Base-by-base conservation (phyloP, 768 basidiomycete species). In the Boletus barrowsii region DNA sequence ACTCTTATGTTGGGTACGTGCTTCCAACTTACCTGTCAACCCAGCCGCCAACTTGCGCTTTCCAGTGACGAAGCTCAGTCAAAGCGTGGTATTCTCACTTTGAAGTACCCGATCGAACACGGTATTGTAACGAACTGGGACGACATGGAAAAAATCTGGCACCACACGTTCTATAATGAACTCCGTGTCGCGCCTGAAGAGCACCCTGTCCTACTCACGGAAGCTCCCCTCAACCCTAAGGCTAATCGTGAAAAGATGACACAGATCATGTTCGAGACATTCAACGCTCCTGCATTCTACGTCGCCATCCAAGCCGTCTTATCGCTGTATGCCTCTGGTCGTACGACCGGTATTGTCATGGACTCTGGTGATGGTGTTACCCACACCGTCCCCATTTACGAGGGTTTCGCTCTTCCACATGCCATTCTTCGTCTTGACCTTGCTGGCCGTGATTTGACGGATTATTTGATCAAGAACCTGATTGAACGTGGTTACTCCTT, bases 121-220 rank as follows among this genome's bases (percentile, higher is more conserved):
- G 90, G 91, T 74, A 88, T 93, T 68, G 90, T 96, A 72, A 94
- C 93, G 73, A 94, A 97, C 84, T 97, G 94, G 94, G 94, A 95
- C 66, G 93, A 95, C 75, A 95, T 95, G 93, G 94, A 96, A 79
- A 94, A 95, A 78, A 95, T 95, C 72, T 96, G 93, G 93, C 92
- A 94, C 73, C 93, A 95, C 79, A 94, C 93, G 32, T 96, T 95
- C 76, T 95, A 87, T 76, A 87, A 88, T 65, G 87, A 87, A 65
- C 79, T 88, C 55, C 86, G 87, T 69, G 86, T 87, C 54, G 86
- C 87, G 4, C 86, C 86, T 10, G 86, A 88, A 68, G 87, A 88
- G 66, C 86, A 87, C 72, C 86, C 85, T 33, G 81, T 87, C 59
- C 72, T 87, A 8, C 77, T 87, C 60, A 87, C 86, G 43, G 85